Evolutionary conservation across 139 green algal species (phyloP).

Genomic region (Coelastrella sp.): DNA sequence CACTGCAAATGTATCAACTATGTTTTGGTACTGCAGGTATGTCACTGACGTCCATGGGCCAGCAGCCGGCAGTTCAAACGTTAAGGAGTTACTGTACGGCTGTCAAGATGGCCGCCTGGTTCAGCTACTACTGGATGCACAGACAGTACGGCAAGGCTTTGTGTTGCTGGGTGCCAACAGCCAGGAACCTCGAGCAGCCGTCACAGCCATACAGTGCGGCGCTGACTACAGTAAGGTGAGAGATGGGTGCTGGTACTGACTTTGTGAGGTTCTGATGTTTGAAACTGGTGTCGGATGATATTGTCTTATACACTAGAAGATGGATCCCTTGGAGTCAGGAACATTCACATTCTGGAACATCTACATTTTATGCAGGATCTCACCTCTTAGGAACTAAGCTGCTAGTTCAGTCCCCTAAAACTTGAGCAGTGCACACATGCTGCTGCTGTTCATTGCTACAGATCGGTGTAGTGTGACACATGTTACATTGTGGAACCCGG

Average conservation of each 20-base stretch:
- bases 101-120: constrained; percentile 64
- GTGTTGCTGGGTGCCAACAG: constrained; percentile 57
- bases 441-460: neutral
- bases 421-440: neutral
- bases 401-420: neutral
- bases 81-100: constrained; percentile 81
- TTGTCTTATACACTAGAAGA: no score
- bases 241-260: neutral
- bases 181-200: constrained; percentile 56
- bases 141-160: constrained; percentile 68
- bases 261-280: no score
- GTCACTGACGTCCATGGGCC: constrained; percentile 22
- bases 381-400: neutral
- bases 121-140: constrained; percentile 75
- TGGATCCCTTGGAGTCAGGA: no score
- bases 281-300: no score
- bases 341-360: no score
- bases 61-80: constrained; percentile 21
- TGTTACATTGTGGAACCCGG: no score
- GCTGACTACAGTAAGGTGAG: constrained; percentile 79
- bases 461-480: no score
- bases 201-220: constrained; percentile 62
- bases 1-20: no score
- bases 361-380: no score
- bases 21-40: constrained; percentile 37